Base-by-base conservation (phyloP, 2,329 filamentous ascomycete species). In the Sordariomycetes sp. region DNA sequence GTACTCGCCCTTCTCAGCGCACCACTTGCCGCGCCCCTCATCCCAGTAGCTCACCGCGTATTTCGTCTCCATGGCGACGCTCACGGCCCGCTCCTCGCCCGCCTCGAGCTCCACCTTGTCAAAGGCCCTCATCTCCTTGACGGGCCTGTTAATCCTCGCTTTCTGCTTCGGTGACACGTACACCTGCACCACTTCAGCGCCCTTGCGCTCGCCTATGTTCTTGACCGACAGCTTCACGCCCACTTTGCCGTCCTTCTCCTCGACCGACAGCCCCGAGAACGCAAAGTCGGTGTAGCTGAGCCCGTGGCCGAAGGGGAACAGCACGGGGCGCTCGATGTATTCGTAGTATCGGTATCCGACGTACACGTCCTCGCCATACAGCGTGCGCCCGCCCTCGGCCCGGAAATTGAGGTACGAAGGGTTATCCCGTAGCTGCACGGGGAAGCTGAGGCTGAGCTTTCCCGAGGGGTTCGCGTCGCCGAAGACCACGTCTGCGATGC, bases 271-370 rank as follows among this genome's bases (percentile, higher is more conserved):
- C 48, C 77, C 72, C 1, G 74, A 78, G 62, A 79, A 77, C 10
- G 67, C 62, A 66, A 92, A 92, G 0, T 73, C 81, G 0, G 87
- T 90, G 70, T 91, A 94, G 15, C 85, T 87, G 1, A 94, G 75
- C 2, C 89, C 89, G 65, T 90, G 84, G 17, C 89, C 89, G 66
- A 95, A 95, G 59, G 86, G 79, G 70, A 91, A 94, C 35, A 86
- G 76, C 0, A 85, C 80, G 0, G 76, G 74, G 3, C 82, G 76
- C 39, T 83, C 76, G 20, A 79, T 76, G 63, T 80, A 84, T 65
- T 94, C 88, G 68, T 89, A 94, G 73, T 84, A 90, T 24, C 87
- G 78, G 71, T 94, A 94, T 2, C 89, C 89, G 45, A 92, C 76
- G 67, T 89, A 92, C 53, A 94, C 74, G 60, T 89, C 88, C 68